These are phyloP conservation scores for Quercus robur DNA, from an alignment of 306 rosid species.

Conservation along the genomic window DNA sequence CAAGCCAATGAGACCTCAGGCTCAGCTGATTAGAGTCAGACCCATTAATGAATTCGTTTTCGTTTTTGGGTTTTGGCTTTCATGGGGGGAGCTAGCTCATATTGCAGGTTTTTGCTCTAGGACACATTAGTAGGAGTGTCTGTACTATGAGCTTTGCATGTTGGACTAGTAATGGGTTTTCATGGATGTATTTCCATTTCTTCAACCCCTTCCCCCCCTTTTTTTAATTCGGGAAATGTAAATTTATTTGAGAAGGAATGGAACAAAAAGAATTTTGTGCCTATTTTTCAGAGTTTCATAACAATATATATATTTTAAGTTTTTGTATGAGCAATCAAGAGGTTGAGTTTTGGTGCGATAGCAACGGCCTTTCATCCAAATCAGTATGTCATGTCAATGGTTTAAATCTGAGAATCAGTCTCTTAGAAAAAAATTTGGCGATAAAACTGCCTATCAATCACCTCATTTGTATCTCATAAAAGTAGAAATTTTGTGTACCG, in stretches of 20 bases:
- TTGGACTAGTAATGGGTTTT: background rate
- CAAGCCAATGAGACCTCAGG: too few relatives aligned
- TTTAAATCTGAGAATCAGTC: too few relatives aligned
- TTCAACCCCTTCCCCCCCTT: background rate
- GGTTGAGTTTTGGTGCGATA: too few relatives aligned
- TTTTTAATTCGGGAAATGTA: constrained; percentile 53
- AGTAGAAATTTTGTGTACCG: too few relatives aligned
- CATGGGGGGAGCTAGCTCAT: constrained; percentile 4
- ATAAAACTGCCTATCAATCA: too few relatives aligned
- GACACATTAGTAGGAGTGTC: background rate
- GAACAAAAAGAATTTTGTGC: constrained; percentile 7
- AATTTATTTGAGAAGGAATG: constrained; percentile 57
- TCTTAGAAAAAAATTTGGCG: too few relatives aligned
- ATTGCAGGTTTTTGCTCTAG: constrained; percentile 15
- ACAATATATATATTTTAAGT: background rate
- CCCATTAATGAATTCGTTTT: constrained; percentile 16
- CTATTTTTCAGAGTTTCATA: background rate
- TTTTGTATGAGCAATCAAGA: background rate
- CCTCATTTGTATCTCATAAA: too few relatives aligned
- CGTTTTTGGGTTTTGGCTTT: background rate
- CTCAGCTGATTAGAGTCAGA: constrained; percentile 30
- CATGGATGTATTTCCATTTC: background rate
- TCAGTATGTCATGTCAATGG: too few relatives aligned
- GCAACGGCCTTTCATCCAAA: too few relatives aligned
- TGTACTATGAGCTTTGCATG: constrained; percentile 13